A percentile compares a stretch with the other conserved stretches of the same genome.
Conservation (phyloP, 2,329 filamentous ascomycete genomes). For the Furcasterigmium sp. region DNA sequence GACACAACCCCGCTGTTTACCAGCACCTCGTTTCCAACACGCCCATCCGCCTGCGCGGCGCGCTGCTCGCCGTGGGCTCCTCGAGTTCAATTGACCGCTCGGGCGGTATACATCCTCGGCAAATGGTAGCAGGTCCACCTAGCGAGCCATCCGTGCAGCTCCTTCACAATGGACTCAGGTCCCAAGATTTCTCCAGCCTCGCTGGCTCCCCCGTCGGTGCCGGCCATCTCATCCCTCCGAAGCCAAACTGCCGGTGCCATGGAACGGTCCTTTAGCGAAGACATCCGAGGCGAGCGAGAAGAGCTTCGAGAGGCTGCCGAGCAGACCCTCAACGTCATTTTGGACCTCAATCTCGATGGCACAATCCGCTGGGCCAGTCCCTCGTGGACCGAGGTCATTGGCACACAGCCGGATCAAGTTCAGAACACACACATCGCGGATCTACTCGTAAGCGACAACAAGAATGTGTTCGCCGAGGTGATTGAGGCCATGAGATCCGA, state of each 20-base stretch:
- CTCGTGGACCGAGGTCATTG: constrained; percentile 91
- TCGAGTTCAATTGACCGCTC: too few relatives aligned
- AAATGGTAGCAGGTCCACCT: constrained; percentile 28
- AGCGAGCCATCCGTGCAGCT: constrained; percentile 16
- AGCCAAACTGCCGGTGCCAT: constrained; percentile 44
- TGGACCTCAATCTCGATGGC: constrained; percentile 87
- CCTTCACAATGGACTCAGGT: constrained; percentile 40
- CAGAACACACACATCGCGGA: constrained; percentile 75
- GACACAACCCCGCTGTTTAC: too few relatives aligned
- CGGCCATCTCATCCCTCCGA: constrained; percentile 45
- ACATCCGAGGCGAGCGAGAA: constrained; percentile 89
- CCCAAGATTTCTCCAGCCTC: constrained; percentile 21
- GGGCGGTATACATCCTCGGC: not conserved
- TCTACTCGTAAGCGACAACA: constrained; percentile 72
- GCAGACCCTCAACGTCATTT: constrained; percentile 92
- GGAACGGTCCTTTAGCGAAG: constrained; percentile 70
- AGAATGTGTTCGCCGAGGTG: constrained; percentile 73
- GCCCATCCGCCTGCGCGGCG: too few relatives aligned
- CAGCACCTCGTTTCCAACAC: too few relatives aligned
- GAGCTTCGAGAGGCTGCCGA: constrained; percentile 94
- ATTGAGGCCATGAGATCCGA: constrained; percentile 88
- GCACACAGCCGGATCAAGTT: constrained; percentile 67
- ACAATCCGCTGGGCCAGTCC: constrained; percentile 94
- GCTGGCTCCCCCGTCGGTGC: constrained; percentile 44
- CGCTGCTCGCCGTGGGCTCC: too few relatives aligned